These are phyloP conservation scores for Tylopilus orsonianus DNA, from an alignment of 1,284 basidiomycete genomes.

Conservation along the genomic window DNA sequence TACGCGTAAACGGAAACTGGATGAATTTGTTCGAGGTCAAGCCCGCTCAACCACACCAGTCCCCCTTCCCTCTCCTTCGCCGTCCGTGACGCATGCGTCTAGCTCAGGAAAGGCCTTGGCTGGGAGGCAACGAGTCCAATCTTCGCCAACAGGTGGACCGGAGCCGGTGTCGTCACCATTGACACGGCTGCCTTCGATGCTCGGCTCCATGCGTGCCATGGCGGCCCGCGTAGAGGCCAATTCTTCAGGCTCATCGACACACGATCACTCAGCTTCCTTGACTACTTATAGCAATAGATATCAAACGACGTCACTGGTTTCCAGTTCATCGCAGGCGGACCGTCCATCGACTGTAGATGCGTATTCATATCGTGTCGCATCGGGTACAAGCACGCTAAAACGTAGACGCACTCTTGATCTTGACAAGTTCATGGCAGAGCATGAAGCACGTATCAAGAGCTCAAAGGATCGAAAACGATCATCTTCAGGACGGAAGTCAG, in stretches of 20 bases:
- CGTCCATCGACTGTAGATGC: background rate
- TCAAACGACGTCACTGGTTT: background rate
- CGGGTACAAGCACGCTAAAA: slow-evolving; percentile 17
- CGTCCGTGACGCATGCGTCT: slow-evolving; percentile 9
- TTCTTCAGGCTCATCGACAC: background rate
- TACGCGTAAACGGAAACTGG: slow-evolving; percentile 25
- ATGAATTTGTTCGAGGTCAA: slow-evolving; percentile 18
- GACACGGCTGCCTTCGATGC: slow-evolving; percentile 26
- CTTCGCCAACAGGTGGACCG: slow-evolving; percentile 12
- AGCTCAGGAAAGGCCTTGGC: slow-evolving; percentile 1
- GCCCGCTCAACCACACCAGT: slow-evolving; percentile 2
- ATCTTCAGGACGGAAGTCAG: slow-evolving; percentile 10
- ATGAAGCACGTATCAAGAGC: slow-evolving; percentile 40
- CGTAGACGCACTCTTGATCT: slow-evolving; percentile 63
- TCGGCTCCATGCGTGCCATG: slow-evolving; percentile 19
- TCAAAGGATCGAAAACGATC: slow-evolving; percentile 25
- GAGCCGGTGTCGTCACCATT: slow-evolving; percentile 5
- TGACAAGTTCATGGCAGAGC: slow-evolving; percentile 63
- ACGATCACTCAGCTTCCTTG: background rate
- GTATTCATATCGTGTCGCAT: background rate
- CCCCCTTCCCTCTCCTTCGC: slow-evolving; percentile 21
- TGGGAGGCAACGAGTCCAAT: slow-evolving; percentile 1
- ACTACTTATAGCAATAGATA: background rate
- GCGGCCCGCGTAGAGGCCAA: background rate
- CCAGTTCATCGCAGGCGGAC: background rate